These are phyloP conservation scores for Sarocladium strictum DNA, from an alignment of 2,329 filamentous ascomycete species.

Conservation along the genomic window DNA sequence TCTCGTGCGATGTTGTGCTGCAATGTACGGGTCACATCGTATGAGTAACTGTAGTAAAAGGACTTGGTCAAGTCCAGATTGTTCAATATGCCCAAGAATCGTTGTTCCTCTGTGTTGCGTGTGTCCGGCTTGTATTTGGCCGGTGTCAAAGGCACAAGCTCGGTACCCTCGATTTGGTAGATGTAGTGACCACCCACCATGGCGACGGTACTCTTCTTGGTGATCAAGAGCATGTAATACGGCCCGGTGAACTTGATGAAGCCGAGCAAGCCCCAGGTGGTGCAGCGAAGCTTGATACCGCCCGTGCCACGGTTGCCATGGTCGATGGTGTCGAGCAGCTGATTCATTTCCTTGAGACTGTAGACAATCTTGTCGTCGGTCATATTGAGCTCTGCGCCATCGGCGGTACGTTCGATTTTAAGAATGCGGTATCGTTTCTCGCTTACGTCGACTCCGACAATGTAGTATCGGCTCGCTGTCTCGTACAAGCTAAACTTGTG, in stretches of 20 bases:
- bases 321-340: slow-evolving; percentile 89
- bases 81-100: slow-evolving; percentile 82
- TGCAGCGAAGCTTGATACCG: slow-evolving; percentile 83
- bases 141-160: slow-evolving; percentile 80
- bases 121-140: slow-evolving; percentile 71
- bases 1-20: slow-evolving; percentile 88
- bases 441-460: slow-evolving; percentile 86
- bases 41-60: slow-evolving; percentile 98
- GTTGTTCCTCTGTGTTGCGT: slow-evolving; percentile 77
- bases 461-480: slow-evolving; percentile 86
- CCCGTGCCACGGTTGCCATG: slow-evolving; percentile 90
- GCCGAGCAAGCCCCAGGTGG: slow-evolving; percentile 86
- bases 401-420: slow-evolving; percentile 87
- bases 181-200: slow-evolving; percentile 95
- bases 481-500: slow-evolving; percentile 98
- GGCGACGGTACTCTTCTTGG: slow-evolving; percentile 90
- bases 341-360: slow-evolving; percentile 84
- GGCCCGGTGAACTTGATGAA: slow-evolving; percentile 95
- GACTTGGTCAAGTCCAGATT: slow-evolving; percentile 85
- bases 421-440: slow-evolving; percentile 85
- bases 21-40: slow-evolving; percentile 86
- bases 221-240: slow-evolving; percentile 96
- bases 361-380: slow-evolving; percentile 95
- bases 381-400: slow-evolving; percentile 69
- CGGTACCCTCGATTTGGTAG: slow-evolving; percentile 91